Evolutionary conservation across 345 rosid genomes (phyloP).

Genomic region (Arabidopsis thaliana): DNA sequence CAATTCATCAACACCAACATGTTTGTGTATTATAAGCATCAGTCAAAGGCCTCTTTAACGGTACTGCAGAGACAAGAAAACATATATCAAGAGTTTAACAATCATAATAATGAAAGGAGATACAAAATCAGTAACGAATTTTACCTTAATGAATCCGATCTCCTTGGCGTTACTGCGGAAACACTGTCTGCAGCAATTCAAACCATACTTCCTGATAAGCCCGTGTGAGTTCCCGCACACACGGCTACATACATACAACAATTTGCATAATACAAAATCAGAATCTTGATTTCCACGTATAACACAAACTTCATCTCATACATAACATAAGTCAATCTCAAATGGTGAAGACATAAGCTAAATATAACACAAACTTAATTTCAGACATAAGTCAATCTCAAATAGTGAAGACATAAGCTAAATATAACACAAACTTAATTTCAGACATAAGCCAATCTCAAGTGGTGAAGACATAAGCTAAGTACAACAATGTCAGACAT

Average conservation of each 20-base stretch:
- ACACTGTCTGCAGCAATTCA: slow-evolving; percentile 43
- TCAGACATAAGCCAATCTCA: no score
- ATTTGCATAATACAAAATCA: not conserved
- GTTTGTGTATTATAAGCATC: not conserved
- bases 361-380: no score
- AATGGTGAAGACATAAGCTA: not conserved
- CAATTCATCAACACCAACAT: not conserved
- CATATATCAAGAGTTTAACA: not conserved
- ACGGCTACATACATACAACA: slow-evolving; percentile 29
- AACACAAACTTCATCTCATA: not conserved
- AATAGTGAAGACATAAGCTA: no score
- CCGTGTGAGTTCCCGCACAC: slow-evolving; percentile 49
- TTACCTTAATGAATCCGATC: slow-evolving; percentile 62
- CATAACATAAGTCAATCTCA: not conserved
- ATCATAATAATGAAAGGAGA: not conserved
- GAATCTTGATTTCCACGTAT: not conserved
- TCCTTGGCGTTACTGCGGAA: slow-evolving; percentile 45
- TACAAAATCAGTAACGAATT: not conserved
- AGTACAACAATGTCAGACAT: no score
- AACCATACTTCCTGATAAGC: slow-evolving; percentile 46
- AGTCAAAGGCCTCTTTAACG: slow-evolving; percentile 6
- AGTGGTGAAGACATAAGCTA: no score
- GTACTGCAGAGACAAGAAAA: slow-evolving; percentile 5
- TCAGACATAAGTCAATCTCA: no score
- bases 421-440: no score